These are phyloP conservation scores for Paramecium pentaurelia DNA, from an alignment of 73 alveolate species.

Conservation along the genomic window DNA sequence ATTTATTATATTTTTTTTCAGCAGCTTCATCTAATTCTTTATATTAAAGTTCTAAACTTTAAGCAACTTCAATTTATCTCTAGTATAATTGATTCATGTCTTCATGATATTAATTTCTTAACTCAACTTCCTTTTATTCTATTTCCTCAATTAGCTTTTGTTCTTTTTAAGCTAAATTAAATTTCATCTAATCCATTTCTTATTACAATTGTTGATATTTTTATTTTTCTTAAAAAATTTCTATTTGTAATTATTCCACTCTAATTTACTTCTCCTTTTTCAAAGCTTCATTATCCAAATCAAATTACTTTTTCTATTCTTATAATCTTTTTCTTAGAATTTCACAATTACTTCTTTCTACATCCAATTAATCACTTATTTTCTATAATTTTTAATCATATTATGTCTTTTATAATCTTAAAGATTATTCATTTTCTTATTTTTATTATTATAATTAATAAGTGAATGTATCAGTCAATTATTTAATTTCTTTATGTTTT, in stretches of 20 bases:
- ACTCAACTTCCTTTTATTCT: slow-evolving; percentile 19
- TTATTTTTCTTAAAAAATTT: background rate
- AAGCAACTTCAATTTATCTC: slow-evolving; percentile 42
- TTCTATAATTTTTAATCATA: background rate
- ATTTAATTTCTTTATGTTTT: background rate
- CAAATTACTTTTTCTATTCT: slow-evolving; percentile 30
- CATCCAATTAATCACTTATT: background rate
- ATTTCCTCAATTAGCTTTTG: background rate
- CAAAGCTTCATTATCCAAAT: slow-evolving; percentile 2
- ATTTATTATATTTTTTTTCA: slow-evolving; percentile 1
- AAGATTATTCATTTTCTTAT: background rate
- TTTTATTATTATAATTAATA: background rate
- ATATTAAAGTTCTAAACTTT: background rate
- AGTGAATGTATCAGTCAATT: background rate
- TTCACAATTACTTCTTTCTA: slow-evolving; percentile 35
- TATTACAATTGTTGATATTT: background rate
- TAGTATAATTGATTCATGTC: slow-evolving; percentile 21
- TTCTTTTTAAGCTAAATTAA: slow-evolving; percentile 8
- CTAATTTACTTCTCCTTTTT: slow-evolving; percentile 25
- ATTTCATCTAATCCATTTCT: slow-evolving; percentile 38
- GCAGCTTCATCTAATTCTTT: slow-evolving; percentile 49
- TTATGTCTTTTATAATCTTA: background rate
- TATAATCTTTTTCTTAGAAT: slow-evolving; percentile 10
- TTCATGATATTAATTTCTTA: background rate
- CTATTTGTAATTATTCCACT: slow-evolving; percentile 20